Percentiles rank a stretch among this genome's conserved stretches.
Evolutionary conservation across 768 basidiomycete genomes (phyloP).

Genomic region (Gloeopeniophorella convolvens): DNA sequence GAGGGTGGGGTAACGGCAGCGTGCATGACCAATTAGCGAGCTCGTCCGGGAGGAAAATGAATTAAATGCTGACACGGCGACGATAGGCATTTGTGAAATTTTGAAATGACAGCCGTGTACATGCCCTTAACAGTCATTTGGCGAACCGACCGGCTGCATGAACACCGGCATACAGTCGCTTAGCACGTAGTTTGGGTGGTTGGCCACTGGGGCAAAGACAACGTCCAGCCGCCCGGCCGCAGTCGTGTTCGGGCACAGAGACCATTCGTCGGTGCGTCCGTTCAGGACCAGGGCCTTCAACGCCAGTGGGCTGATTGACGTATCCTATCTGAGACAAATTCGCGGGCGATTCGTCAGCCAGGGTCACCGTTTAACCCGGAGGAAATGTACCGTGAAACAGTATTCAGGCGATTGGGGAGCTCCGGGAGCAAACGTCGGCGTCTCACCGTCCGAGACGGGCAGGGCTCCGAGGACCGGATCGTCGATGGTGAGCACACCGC

Average conservation of each 20-base stretch:
- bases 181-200: slow-evolving; percentile 24
- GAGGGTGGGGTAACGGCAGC: no score
- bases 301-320: background rate
- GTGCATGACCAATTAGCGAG: no score
- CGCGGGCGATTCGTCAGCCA: background rate
- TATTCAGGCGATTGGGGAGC: background rate
- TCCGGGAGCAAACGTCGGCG: background rate
- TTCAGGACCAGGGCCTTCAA: background rate
- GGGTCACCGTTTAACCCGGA: no score
- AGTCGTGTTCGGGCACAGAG: slow-evolving; percentile 25
- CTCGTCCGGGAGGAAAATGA: no score
- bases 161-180: slow-evolving; percentile 24
- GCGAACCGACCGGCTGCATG: no score
- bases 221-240: slow-evolving; percentile 24
- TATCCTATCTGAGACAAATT: background rate
- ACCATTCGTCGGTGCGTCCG: slow-evolving; percentile 17
- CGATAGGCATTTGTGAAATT: no score
- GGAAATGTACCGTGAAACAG: background rate
- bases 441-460: background rate
- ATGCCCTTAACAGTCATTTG: no score
- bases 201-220: slow-evolving; percentile 26
- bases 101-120: no score
- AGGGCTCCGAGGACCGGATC: background rate
- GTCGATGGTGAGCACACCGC: background rate
- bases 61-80: no score